These are phyloP conservation scores for Cucumis variabilis DNA, from an alignment of 331 rosid genomes.

Conservation along the genomic window DNA sequence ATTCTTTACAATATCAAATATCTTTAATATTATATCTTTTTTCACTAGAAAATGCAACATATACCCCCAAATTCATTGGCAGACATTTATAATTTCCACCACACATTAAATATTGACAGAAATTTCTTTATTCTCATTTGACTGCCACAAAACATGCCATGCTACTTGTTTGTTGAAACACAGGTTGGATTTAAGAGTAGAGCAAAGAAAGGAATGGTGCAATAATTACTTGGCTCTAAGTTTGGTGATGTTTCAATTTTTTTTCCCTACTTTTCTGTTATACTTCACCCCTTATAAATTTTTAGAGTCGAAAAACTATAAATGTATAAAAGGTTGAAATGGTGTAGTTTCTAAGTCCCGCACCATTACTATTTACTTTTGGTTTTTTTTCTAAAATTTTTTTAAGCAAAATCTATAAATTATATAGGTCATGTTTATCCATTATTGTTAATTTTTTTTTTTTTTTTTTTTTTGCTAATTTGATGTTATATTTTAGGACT, in stretches of 20 bases:
- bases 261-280: not conserved
- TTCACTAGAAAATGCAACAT: not conserved
- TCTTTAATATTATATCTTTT: not conserved
- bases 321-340: not conserved
- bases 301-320: too few species aligned
- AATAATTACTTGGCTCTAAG: not conserved
- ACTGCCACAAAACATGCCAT: not conserved
- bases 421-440: too few species aligned
- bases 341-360: too few species aligned
- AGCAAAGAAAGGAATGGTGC: not conserved
- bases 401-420: too few species aligned
- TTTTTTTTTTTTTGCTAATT: too few species aligned
- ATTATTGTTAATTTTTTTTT: too few species aligned
- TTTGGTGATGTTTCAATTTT: not conserved
- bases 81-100: constrained; percentile 2
- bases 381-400: too few species aligned
- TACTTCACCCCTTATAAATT: not conserved
- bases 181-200: not conserved
- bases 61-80: not conserved
- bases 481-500: too few species aligned
- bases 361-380: too few species aligned
- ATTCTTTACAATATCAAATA: constrained; percentile 16
- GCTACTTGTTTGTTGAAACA: not conserved
- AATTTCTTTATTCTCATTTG: not conserved
- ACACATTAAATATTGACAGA: not conserved